Base-by-base conservation (phyloP, 2,329 filamentous ascomycete genomes). In the Arthrobotrys musiformis region DNA sequence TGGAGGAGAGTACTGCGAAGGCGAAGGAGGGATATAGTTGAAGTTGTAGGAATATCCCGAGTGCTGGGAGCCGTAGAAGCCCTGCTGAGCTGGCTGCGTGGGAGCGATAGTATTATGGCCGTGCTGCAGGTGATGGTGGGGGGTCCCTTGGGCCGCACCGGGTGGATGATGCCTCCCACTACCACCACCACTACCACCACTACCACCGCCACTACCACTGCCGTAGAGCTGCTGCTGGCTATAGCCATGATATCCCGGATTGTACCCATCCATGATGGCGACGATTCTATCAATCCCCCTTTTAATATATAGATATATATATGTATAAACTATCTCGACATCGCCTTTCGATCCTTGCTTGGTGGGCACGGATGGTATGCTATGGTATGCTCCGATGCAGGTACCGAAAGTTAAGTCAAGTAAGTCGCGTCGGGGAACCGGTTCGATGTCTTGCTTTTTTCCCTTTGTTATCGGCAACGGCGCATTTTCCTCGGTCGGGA, bases 41-140 rank as follows among this genome's bases (percentile, higher is more conserved):
- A 76, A 76, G 72, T 76, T 76, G 50, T 76, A 76, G 3, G 17
- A 26, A 42, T 54, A 77, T 1, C 73, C 73, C n/a, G 66, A 46
- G 35, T 77, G 66, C 66, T 77, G 73, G 44, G 52, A 42, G 42
- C 40, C 60, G 48, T 70, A 77, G 66, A 70, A 70, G 28, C 24
- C 61, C 33, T 67, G 70, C n/a, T 44, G 56, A 4, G 44, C 30
- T 17, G 61, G 48, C 15, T 52, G 50, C 13, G 30, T 44, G 26
- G 26, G 61, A 62, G 70, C 50, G 44, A 19, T 61, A 8, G 33
- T 30, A 46, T 15, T 33, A 9, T 24, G 19, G 42, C 26, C 22
- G 15, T 67, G 61, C 7, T 37, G 62, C 0, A 54, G 62, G 19
- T 28, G 48, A 4, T 67, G 62, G 52, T 67, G 46, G 30, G 62